A percentile compares a stretch with the other conserved stretches of the same genome.
phyloP scores from a whole-genome alignment of 208 protist genomes.

The Acanthamoeba triangularis region DNA sequence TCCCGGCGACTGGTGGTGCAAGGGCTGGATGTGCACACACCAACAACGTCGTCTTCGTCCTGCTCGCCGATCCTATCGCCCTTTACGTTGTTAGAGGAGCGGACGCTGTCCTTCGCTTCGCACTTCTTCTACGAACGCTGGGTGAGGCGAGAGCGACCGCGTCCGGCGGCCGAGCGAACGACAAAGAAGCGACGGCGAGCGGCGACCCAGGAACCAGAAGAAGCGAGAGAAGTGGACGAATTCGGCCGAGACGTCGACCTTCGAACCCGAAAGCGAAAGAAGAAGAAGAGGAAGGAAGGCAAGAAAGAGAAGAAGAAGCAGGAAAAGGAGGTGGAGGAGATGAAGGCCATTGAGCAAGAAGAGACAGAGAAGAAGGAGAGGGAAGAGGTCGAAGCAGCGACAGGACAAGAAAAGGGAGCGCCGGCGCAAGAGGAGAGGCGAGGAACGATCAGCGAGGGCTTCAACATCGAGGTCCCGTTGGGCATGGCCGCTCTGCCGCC shows the following conservation, averaged over 20 bases:
- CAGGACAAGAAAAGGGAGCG: neutral
- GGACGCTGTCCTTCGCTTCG: neutral
- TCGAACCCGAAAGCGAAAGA: neutral
- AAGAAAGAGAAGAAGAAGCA: neutral
- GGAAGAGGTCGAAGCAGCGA: neutral
- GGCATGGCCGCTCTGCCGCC: neutral
- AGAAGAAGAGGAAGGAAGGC: neutral
- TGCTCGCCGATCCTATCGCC: neutral
- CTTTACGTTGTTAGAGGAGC: neutral
- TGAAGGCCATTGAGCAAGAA: neutral
- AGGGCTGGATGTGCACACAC: neutral
- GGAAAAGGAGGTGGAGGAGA: neutral
- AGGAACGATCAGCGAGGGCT: neutral
- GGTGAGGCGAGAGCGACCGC: neutral
- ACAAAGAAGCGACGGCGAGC: neutral
- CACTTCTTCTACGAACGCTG: conserved; percentile 36
- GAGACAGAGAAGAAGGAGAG: neutral
- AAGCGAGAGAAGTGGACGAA: neutral
- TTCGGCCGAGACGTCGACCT: neutral
- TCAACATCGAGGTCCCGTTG: conserved; percentile 1
- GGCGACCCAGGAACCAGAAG: neutral
- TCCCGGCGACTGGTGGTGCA: neutral
- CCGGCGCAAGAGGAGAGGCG: neutral
- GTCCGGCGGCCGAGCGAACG: neutral
- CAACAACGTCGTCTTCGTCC: neutral